Conservation (phyloP, 202 grass and related monocot species). For the Digitaria exilis region DNA sequence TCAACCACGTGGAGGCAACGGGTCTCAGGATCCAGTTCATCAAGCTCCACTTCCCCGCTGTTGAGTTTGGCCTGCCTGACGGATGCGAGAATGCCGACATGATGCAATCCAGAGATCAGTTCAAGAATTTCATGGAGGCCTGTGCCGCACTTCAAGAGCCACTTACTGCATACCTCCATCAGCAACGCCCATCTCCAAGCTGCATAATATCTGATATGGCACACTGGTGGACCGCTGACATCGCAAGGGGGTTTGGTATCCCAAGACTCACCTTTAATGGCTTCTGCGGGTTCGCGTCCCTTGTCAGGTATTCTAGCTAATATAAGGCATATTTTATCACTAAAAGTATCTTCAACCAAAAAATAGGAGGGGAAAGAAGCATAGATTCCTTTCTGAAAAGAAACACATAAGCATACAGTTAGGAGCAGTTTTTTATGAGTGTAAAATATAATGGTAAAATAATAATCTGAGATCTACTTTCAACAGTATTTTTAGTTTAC, state of each 20-base stretch:
- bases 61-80: slow-evolving; percentile 54
- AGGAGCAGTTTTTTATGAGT: not conserved
- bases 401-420: not conserved
- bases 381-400: not conserved
- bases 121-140: slow-evolving; percentile 51
- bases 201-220: slow-evolving; percentile 65
- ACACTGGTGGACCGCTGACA: slow-evolving; percentile 53
- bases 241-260: slow-evolving; percentile 53
- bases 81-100: slow-evolving; percentile 63
- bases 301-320: slow-evolving; percentile 35
- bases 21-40: slow-evolving; percentile 41
- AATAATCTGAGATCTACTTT: not conserved
- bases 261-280: slow-evolving; percentile 62
- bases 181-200: slow-evolving; percentile 27
- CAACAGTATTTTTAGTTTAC: slow-evolving; percentile 7
- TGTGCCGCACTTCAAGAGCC: slow-evolving; percentile 35
- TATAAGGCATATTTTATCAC: slow-evolving; percentile 4
- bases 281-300: slow-evolving; percentile 46
- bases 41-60: slow-evolving; percentile 43
- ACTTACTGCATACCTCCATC: slow-evolving; percentile 40
- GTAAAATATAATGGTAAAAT: not conserved
- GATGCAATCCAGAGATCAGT: slow-evolving; percentile 13
- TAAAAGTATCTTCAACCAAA: not conserved
- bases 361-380: not conserved
- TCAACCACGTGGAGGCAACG: not conserved